Evolutionary conservation across 208 protist genomes (phyloP), one percentile per base, ranked within the genome.

Genomic region (Angomonas ambiguus): DNA sequence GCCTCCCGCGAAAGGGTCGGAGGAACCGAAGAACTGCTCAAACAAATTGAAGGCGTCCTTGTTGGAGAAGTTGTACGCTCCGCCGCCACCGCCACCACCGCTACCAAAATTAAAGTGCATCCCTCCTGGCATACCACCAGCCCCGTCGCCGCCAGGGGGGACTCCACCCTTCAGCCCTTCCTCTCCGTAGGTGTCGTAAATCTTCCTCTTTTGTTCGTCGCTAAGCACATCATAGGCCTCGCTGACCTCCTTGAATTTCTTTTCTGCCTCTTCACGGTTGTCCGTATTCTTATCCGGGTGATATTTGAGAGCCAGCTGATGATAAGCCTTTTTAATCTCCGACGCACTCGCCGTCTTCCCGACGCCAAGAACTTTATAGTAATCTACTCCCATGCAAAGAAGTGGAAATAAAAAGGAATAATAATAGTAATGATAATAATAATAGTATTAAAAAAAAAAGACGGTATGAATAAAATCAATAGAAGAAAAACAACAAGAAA

Each of bases 111-210:
- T 45, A n/a, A 74, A 72, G 63, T 72, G 32, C 67, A 74, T 71
- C 1, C 70, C 76, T 1, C 65, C 80, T 53, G 45, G 45, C 45
- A 53, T 53, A 4, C 45, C 45, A 71, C 87, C 97, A 76, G 71
- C 97, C 27, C 49, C 33, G 5, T 65, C 79, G 28, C 63, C 66
- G 24, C 75, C 82, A 34, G 77, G 79, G 0, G 72, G 67, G 27
- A 83, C 72, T 24, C 93, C 93, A 33, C 87, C 89, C 69, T 98
- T 91, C 2, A 99, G 79, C 25, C 97, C 97, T 38, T 99, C 88
- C 83, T 98, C 92, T 33, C 98, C 98, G 79, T 97, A 97, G 57
- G 88, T 69, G 72, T 99, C 98, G 77, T 99, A 99, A 20, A 98
- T 81, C 55, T 86, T 76, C 65, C 96, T 82, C 80, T 99, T 99